Percentiles rank a stretch among this genome's conserved stretches.
phyloP scores from a whole-genome alignment of 169 alveolate genomes.

The Cryptosporidium baileyi region DNA sequence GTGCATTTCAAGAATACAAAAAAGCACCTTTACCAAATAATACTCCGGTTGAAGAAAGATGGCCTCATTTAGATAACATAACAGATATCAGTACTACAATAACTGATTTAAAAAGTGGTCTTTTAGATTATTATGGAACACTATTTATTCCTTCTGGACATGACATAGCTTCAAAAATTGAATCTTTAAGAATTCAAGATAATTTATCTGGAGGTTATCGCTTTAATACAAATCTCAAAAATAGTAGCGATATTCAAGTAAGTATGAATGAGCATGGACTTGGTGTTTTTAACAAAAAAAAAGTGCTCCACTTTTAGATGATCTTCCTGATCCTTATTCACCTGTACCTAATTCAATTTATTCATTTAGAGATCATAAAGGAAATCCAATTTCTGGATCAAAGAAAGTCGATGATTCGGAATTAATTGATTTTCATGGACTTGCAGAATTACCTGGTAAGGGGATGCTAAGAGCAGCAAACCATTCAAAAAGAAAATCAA shows the following conservation, averaged over 20 bases:
- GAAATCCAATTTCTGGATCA: conserved; percentile 31
- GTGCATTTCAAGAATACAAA: conserved; percentile 28
- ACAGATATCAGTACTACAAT: conserved; percentile 60
- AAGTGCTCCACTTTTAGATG: conserved; percentile 62
- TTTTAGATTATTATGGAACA: conserved; percentile 48
- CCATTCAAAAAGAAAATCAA: not conserved
- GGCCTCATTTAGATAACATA: conserved; percentile 52
- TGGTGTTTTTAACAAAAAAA: conserved; percentile 24
- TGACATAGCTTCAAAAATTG: conserved; percentile 46
- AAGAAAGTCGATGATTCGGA: conserved; percentile 3
- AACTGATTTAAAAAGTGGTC: conserved; percentile 27
- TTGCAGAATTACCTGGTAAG: conserved; percentile 40
- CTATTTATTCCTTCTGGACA: conserved; percentile 56
- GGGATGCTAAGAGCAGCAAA: conserved; percentile 9
- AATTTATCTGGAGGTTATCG: conserved; percentile 13
- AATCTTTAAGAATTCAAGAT: conserved; percentile 57
- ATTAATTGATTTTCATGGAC: conserved; percentile 56
- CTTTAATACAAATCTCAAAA: conserved; percentile 7
- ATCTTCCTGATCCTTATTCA: conserved; percentile 49
- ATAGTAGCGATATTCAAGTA: not conserved
- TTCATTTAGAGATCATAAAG: conserved; percentile 57
- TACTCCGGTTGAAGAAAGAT: conserved; percentile 42
- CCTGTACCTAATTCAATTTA: conserved; percentile 27
- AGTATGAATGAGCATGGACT: conserved; percentile 34
- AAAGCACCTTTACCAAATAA: conserved; percentile 46